These are phyloP conservation scores for Fusarium redolens DNA, from an alignment of 2,329 filamentous ascomycete species.

Conservation along the genomic window DNA sequence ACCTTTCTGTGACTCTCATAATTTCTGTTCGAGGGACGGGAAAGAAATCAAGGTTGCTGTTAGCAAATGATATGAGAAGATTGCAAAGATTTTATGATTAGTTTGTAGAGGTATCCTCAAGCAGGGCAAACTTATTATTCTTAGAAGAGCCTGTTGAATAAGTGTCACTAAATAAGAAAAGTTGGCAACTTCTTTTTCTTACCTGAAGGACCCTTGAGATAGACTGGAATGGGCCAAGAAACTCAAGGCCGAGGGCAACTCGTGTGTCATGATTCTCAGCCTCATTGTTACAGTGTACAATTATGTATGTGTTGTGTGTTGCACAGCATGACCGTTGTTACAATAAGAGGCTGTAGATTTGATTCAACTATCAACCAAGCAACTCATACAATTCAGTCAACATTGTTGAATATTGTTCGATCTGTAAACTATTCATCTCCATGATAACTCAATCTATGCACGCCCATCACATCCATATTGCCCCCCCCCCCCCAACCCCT, in stretches of 20 bases:
- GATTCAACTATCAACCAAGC: background rate
- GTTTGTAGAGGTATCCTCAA: background rate
- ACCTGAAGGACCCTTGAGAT: background rate
- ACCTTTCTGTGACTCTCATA: constrained; percentile 29
- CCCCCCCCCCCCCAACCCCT: constrained; percentile 12
- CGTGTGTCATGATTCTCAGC: constrained; percentile 29
- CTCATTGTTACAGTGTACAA: constrained; percentile 24
- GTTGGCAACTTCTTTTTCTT: background rate
- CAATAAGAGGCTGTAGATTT: background rate
- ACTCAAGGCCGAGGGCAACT: constrained; percentile 6
- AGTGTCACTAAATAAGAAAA: background rate
- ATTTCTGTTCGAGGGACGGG: constrained; percentile 13
- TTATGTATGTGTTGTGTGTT: background rate
- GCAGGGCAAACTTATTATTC: background rate
- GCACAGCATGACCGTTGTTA: constrained; percentile 4
- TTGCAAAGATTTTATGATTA: background rate
- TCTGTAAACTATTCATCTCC: constrained; percentile 6
- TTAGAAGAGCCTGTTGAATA: background rate
- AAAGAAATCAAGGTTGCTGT: background rate
- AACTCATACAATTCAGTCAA: background rate
- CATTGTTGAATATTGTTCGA: background rate
- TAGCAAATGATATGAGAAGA: background rate
- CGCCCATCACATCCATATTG: constrained; percentile 4
- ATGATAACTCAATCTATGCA: constrained; percentile 20
- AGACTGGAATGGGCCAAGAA: constrained; percentile 19